Evolutionary conservation across 805 yeast species (phyloP).

Genomic region (Candida pini): DNA sequence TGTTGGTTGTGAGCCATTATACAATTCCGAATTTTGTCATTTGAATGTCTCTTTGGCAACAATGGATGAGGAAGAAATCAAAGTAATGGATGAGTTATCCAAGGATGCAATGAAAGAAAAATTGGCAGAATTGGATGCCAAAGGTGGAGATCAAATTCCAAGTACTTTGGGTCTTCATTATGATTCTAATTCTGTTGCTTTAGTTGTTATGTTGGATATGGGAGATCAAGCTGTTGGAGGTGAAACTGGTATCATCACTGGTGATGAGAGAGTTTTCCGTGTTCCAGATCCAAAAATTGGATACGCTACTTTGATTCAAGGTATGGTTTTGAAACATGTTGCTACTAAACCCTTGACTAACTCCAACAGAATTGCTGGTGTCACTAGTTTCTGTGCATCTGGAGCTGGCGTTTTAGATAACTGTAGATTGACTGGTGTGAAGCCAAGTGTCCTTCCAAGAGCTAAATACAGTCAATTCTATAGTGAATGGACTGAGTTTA

Average conservation of each 20-base stretch:
- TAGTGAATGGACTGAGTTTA: constrained; percentile 28
- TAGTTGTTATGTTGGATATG: constrained; percentile 43
- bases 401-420: constrained; percentile 25
- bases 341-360: constrained; percentile 39
- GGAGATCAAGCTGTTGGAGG: constrained; percentile 47
- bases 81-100: too few relatives aligned
- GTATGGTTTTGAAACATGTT: constrained; percentile 38
- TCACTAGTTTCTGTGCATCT: constrained; percentile 24
- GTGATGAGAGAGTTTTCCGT: constrained; percentile 25
- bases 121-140: constrained; percentile 2
- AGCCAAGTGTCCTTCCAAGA: constrained; percentile 29
- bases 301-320: constrained; percentile 41
- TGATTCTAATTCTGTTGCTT: constrained; percentile 41
- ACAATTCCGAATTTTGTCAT: constrained; percentile 49
- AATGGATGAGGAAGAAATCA: constrained; percentile 6
- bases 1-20: constrained; percentile 36
- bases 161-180: constrained; percentile 42
- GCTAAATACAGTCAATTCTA: constrained; percentile 27
- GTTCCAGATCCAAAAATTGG: constrained; percentile 39
- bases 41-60: constrained; percentile 39
- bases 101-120: constrained; percentile 9
- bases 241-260: constrained; percentile 41
- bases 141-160: constrained; percentile 33
- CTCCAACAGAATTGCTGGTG: constrained; percentile 28
- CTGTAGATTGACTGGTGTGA: constrained; percentile 24